Evolutionary conservation across 257 asterid genomes (phyloP).

Genomic region (Gentiana macrophylla): DNA sequence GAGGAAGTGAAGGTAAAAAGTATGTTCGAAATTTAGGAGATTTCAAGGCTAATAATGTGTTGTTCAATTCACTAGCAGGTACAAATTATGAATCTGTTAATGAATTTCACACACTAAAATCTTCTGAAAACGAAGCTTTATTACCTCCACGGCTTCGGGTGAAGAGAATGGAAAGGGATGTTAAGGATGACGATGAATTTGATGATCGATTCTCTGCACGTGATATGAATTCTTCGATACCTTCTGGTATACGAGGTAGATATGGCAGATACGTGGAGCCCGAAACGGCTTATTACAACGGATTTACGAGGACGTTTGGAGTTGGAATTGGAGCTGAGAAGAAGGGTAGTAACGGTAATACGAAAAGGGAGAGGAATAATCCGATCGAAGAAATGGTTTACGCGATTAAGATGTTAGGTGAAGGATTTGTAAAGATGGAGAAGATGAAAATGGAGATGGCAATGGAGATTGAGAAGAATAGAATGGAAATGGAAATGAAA

Average conservation of each 20-base stretch:
- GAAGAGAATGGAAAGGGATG: slow-evolving; percentile 16
- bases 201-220: slow-evolving; percentile 30
- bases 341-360: slow-evolving; percentile 11
- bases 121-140: slow-evolving; percentile 13
- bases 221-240: slow-evolving; percentile 7
- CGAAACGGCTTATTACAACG: slow-evolving; percentile 12
- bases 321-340: slow-evolving; percentile 16
- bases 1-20: slow-evolving; percentile 28
- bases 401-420: slow-evolving; percentile 63
- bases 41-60: slow-evolving; percentile 5
- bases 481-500: slow-evolving; percentile 95
- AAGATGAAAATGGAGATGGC: slow-evolving; percentile 88
- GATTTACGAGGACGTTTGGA: slow-evolving; percentile 12
- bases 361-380: slow-evolving; percentile 40
- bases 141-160: slow-evolving; percentile 25
- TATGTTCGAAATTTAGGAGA: slow-evolving; percentile 17
- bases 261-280: slow-evolving; percentile 19
- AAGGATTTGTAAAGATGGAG: slow-evolving; percentile 80
- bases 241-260: slow-evolving; percentile 22
- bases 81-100: slow-evolving; percentile 21
- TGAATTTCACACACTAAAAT: slow-evolving; percentile 12
- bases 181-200: slow-evolving; percentile 11
- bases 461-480: slow-evolving; percentile 63
- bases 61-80: slow-evolving; percentile 10
- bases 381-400: slow-evolving; percentile 56